phyloP scores from a whole-genome alignment of 805 yeast species.

The Candida railenensis region DNA sequence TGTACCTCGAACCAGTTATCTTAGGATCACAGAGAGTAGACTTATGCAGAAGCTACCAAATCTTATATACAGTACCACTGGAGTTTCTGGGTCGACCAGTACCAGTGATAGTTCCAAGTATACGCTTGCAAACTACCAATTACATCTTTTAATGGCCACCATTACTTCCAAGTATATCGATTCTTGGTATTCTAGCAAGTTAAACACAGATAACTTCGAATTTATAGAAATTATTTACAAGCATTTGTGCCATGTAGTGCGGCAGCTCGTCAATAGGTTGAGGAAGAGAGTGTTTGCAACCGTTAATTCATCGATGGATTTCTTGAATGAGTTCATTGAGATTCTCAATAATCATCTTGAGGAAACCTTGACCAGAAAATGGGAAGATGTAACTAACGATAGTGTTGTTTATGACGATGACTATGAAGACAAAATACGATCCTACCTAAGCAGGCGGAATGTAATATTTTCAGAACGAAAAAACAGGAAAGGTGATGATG shows the following conservation, averaged over 20 bases:
- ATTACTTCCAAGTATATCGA: constrained; percentile 22
- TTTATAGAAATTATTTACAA: constrained; percentile 26
- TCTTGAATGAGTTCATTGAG: background rate
- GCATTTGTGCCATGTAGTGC: constrained; percentile 22
- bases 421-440: background rate
- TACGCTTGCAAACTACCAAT: constrained; percentile 27
- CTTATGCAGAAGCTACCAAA: constrained; percentile 23
- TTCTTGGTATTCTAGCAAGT: constrained; percentile 25
- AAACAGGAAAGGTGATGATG: background rate
- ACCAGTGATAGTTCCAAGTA: constrained; percentile 7
- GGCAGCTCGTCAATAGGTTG: constrained; percentile 21
- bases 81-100: constrained; percentile 10
- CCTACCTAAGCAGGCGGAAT: background rate
- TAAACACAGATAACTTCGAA: constrained; percentile 31
- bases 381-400: background rate
- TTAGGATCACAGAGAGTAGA: constrained; percentile 28
- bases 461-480: background rate
- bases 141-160: constrained; percentile 36
- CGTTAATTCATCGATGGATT: background rate
- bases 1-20: constrained; percentile 27
- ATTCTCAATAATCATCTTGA: background rate
- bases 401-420: background rate
- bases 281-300: background rate
- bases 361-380: background rate
- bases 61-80: constrained; percentile 27